Base-by-base conservation (phyloP, 306 rosid species). In the Castanospermum australe region DNA sequence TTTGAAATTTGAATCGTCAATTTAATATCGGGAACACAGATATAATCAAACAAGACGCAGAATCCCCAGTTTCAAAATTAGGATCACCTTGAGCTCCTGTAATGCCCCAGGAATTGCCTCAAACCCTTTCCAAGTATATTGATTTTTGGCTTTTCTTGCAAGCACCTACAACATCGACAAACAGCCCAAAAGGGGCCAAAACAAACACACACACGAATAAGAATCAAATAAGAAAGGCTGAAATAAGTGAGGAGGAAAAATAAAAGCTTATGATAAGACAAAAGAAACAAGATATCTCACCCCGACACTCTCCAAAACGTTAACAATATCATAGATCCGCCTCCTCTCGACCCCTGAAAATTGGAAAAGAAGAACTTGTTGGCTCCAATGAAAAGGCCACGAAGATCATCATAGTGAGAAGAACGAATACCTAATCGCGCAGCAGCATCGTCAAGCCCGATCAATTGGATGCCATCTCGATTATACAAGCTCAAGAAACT, bases 381-480 rank as follows among this genome's bases (percentile, higher is more conserved):
- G 24, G 48, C 7, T 45, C 35, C 47, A 52, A 48, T 25, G 28
- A 4, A 77, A 4, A 3, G 11, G 33, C 15, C 12, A 8, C 0
- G 4, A 35, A 73, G 7, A 70, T 28, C 9, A 11, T 0, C 51
- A 77, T 12, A 33, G 73, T 45, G 11, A 0, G 51, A 17, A 0
- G 20, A 6, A 76, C 9, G 18, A 67, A 45, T 17, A 90, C 94
- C 95, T 85, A 91, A 79, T 77, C 82, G 69, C 4, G 88, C 22
- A 56, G 95, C 95, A 4, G 95, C 95, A 77, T 91, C 91, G 35
- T 91, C 95, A n/a, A 91, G 90, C 13, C 95, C 91, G 2, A 91
- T 71, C 15, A 82, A 88, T 14, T 83, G 87, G 5, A 85, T 73
- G 2, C 84, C 91, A 9, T 88, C 89, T 20, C 86, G 87, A 60